phyloP scores from a whole-genome alignment of 495 filamentous ascomycete genomes.

The Aspergillus asperescens region DNA sequence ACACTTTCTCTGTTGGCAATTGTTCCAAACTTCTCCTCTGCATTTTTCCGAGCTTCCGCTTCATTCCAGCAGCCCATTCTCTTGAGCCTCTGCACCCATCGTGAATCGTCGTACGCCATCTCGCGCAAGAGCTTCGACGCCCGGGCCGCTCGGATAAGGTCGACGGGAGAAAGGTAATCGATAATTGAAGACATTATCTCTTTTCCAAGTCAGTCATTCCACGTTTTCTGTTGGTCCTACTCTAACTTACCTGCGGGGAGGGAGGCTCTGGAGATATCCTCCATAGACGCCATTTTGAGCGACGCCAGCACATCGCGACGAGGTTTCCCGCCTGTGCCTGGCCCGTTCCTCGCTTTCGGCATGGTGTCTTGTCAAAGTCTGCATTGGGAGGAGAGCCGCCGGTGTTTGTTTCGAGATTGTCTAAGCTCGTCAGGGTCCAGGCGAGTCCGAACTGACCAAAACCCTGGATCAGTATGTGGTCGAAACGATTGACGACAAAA shows the following conservation, averaged over 20 bases:
- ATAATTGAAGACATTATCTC: constrained; percentile 87
- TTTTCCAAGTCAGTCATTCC: constrained; percentile 22
- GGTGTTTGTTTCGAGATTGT: neutral
- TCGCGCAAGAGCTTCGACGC: constrained; percentile 86
- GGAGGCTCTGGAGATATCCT: constrained; percentile 66
- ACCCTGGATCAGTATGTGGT: constrained; percentile 4
- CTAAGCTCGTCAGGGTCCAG: constrained; percentile 10
- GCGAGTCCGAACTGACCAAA: neutral
- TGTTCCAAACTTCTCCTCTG: constrained; percentile 66
- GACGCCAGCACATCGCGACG: constrained; percentile 63
- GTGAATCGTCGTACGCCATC: constrained; percentile 98
- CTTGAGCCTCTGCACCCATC: constrained; percentile 82
- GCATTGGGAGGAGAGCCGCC: constrained; percentile 27
- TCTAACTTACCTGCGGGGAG: constrained; percentile 67
- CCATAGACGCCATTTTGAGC: constrained; percentile 67
- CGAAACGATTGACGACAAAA: constrained; percentile 1
- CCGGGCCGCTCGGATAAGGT: constrained; percentile 80
- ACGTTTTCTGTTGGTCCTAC: neutral
- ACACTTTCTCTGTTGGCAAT: constrained; percentile 57
- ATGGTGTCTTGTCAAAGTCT: constrained; percentile 36
- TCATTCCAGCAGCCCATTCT: constrained; percentile 93
- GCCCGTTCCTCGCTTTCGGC: constrained; percentile 60
- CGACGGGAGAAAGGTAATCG: constrained; percentile 78
- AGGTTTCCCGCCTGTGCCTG: constrained; percentile 42
- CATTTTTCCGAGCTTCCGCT: constrained; percentile 68